Evolutionary conservation across 2,329 filamentous ascomycete genomes (phyloP).

Genomic region (Diaporthe sp.): DNA sequence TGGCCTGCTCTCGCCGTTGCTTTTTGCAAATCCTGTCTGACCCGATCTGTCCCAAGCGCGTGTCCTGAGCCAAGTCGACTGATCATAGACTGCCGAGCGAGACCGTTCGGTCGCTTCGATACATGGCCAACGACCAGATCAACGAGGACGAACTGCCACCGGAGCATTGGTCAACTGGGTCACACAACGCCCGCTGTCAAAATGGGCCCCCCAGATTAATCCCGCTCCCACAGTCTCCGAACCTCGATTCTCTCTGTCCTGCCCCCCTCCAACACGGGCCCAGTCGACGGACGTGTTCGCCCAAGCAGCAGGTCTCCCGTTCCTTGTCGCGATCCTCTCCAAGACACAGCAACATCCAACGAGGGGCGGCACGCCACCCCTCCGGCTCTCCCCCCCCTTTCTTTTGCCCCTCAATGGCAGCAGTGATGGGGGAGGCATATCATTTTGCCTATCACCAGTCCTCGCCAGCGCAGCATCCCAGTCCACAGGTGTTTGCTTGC

Average conservation of each 20-base stretch:
- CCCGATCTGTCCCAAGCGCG: not conserved
- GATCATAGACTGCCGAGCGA: not conserved
- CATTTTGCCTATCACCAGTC: not conserved
- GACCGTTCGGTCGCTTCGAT: not conserved
- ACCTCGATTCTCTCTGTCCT: not conserved
- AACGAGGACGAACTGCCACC: not conserved
- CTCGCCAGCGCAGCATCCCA: not conserved
- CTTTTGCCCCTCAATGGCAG: not conserved
- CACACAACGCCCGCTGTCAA: conserved; percentile 26
- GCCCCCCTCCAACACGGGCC: not conserved
- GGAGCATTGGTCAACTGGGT: not conserved
- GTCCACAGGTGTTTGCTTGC: not conserved
- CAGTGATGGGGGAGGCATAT: not conserved
- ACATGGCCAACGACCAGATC: not conserved
- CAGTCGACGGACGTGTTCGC: not conserved
- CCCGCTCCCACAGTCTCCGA: not conserved
- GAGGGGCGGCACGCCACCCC: not conserved
- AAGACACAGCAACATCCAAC: not conserved
- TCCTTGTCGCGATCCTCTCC: not conserved
- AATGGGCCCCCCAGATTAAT: conserved; percentile 2
- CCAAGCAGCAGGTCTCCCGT: not conserved
- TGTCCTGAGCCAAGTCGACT: conserved; percentile 9
- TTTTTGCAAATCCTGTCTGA: not conserved
- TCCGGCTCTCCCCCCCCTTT: not conserved
- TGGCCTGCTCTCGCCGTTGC: not conserved